Conservation (phyloP, 129 eudicot species). For the Escallonia herrerae region DNA sequence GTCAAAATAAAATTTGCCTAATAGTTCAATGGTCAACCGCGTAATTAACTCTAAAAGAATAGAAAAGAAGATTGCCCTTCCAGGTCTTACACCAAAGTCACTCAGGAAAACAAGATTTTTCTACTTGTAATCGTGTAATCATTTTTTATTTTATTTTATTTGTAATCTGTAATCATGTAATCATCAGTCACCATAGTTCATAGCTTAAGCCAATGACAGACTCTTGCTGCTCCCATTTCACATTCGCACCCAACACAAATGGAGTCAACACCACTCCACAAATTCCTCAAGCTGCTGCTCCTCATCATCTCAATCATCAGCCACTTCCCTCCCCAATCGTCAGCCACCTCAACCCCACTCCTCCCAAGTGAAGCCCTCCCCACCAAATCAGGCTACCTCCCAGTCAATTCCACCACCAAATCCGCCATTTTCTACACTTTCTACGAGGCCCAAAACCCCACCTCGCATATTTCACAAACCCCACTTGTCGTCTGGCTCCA, state of each 20-base stretch:
- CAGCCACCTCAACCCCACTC: constrained; percentile 25
- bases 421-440: constrained; percentile 84
- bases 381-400: constrained; percentile 85
- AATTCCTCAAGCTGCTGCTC: constrained; percentile 31
- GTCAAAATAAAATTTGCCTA: no score
- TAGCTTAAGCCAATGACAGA: background rate
- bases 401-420: constrained; percentile 52
- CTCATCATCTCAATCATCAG: background rate
- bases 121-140: no score
- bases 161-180: no score
- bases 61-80: no score
- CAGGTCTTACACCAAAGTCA: no score
- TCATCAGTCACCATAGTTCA: no score
- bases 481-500: constrained; percentile 92
- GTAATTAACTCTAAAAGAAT: no score
- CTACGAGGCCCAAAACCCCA: constrained; percentile 65
- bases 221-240: background rate
- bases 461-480: constrained; percentile 36
- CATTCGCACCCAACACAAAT: constrained; percentile 10
- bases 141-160: no score
- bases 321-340: constrained; percentile 18
- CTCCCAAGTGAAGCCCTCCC: constrained; percentile 73
- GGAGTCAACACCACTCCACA: constrained; percentile 25
- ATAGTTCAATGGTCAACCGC: no score
- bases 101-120: no score